A percentile compares a stretch with the other conserved stretches of the same genome.
These are phyloP conservation scores for Atkinsonella texensis DNA, from an alignment of 2,329 filamentous ascomycete genomes.

Conservation along the genomic window DNA sequence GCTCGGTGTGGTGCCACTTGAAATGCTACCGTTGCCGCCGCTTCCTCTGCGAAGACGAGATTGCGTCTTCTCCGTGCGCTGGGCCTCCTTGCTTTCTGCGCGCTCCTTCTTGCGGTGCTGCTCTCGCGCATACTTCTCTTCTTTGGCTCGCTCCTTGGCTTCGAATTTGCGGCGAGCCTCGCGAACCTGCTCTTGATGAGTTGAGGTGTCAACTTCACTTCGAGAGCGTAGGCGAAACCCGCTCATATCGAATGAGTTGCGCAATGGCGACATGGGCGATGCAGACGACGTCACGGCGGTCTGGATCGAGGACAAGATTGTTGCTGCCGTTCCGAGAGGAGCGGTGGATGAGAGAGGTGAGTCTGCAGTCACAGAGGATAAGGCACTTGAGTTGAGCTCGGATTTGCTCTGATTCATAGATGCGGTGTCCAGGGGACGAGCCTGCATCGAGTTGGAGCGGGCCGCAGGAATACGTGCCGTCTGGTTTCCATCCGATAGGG, in stretches of 20 bases:
- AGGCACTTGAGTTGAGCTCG: slow-evolving; percentile 30
- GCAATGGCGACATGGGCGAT: slow-evolving; percentile 37
- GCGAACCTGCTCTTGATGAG: slow-evolving; percentile 44
- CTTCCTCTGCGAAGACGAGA: slow-evolving; percentile 29
- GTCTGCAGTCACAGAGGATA: slow-evolving; percentile 19
- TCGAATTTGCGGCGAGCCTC: slow-evolving; percentile 52
- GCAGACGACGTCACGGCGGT: slow-evolving; percentile 16
- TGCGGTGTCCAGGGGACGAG: slow-evolving; percentile 27
- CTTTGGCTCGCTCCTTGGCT: slow-evolving; percentile 47
- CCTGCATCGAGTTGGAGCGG: slow-evolving; percentile 17
- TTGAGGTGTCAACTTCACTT: slow-evolving; percentile 44
- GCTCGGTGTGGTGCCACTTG: slow-evolving; percentile 21
- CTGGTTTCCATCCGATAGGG: slow-evolving; percentile 21
- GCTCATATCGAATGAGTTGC: slow-evolving; percentile 44
- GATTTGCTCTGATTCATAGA: slow-evolving; percentile 31
- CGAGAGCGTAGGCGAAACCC: slow-evolving; percentile 48
- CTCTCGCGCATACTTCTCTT: slow-evolving; percentile 49
- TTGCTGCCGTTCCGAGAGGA: slow-evolving; percentile 13
- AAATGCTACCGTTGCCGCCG: slow-evolving; percentile 16
- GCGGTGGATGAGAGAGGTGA: slow-evolving; percentile 21
- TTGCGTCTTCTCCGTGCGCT: slow-evolving; percentile 35
- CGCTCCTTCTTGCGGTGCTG: slow-evolving; percentile 47
- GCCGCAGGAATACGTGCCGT: slow-evolving; percentile 14
- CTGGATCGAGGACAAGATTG: slow-evolving; percentile 16
- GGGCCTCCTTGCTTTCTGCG: slow-evolving; percentile 43